phyloP scores from a whole-genome alignment of 1,284 basidiomycete species.

The Leccinum pallidistipes region DNA sequence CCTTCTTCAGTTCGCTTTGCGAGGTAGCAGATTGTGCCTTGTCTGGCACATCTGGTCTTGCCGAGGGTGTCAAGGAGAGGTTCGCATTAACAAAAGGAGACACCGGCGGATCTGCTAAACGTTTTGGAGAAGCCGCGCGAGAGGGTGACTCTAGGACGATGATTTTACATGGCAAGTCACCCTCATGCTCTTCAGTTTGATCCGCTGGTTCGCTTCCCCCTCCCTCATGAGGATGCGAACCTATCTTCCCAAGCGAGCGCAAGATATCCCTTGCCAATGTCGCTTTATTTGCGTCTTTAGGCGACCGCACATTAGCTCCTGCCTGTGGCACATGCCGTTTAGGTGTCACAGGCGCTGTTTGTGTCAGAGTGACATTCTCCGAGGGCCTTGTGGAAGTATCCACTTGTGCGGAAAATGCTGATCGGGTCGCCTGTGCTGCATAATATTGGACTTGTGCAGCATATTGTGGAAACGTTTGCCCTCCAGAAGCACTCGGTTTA shows the following conservation, averaged over 20 bases:
- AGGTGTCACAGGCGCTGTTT: constrained; percentile 7
- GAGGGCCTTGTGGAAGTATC: not conserved
- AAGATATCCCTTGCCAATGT: constrained; percentile 46
- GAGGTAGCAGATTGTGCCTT: not conserved
- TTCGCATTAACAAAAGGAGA: not conserved
- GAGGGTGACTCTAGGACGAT: not conserved
- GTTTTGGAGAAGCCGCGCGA: not conserved
- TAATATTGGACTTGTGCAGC: constrained; percentile 25
- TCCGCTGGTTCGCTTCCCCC: not conserved
- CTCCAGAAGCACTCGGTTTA: not conserved
- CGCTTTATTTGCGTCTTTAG: constrained; percentile 38
- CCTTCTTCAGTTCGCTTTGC: not conserved
- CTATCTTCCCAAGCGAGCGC: constrained; percentile 37
- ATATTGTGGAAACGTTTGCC: constrained; percentile 11
- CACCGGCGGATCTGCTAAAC: not conserved
- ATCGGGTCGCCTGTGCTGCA: constrained; percentile 17
- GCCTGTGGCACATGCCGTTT: not conserved
- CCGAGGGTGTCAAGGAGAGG: not conserved
- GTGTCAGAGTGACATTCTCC: not conserved
- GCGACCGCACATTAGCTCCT: constrained; percentile 25
- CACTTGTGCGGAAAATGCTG: constrained; percentile 4
- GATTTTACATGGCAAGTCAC: not conserved
- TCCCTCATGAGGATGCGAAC: constrained; percentile 8
- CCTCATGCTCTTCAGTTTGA: not conserved
- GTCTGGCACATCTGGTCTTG: not conserved